Base-by-base conservation (phyloP, 495 filamentous ascomycete species). In the Penicillium atrosanguineum region DNA sequence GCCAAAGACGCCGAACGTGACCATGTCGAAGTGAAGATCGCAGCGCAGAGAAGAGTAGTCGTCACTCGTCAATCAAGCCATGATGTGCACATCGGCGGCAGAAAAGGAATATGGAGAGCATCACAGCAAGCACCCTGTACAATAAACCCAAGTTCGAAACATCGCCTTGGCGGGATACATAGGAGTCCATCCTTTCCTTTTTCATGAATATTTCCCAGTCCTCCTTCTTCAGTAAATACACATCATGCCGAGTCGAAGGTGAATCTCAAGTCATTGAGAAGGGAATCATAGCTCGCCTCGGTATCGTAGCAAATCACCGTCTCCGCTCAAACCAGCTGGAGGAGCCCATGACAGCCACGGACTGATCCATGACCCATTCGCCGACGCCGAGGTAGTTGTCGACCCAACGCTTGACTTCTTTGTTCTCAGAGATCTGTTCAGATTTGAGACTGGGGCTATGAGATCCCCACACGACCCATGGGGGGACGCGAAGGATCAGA, bases 311-410 rank as follows among this genome's bases (percentile, higher is more conserved):
- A 26, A 29, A 59, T 84, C 78, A 96, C 71, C 92, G 85, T 66
- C 79, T 87, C 62, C 93, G 81, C 71, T 96, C 91, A 66, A 98
- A 98, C 70, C 82, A 98, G 29, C 84, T 79, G 68, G 89, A 94
- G 14, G 88, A 85, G 14, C 91, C 87, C 72, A 95, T 85, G 48
- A 96, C 78, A 25, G 92, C 92, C 25, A 97, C 90, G 6, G 91
- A 94, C 74, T 93, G 87, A 66, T 98, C 94, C 92, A 98, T 93
- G 48, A 96, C 88, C 89, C 89, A 95, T 73, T 98, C 94, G 67
- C 94, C 94, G 40, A 97, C 84, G 46, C 89, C 89, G 53, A 98
- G 86, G 74, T 98, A 98, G 68, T 86, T 96, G 63, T 93, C 90
- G 60, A 98, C 81, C 87, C 91, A 97, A 62, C 85, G 87, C 69